phyloP scores from a whole-genome alignment of 202 grass and related monocot genomes.

The Saccharum hybrid region DNA sequence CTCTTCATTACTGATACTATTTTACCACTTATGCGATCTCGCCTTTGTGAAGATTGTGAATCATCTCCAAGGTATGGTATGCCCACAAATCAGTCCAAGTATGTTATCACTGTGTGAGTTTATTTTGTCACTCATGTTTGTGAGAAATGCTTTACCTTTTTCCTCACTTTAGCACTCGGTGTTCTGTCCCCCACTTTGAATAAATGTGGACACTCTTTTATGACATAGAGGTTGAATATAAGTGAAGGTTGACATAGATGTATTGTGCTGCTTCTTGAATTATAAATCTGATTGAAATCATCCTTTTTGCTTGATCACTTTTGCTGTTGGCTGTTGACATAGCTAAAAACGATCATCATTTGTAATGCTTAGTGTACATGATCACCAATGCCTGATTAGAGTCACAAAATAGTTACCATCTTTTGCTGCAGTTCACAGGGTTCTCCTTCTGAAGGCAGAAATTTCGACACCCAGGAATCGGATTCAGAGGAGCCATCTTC shows the following conservation, averaged over 20 bases:
- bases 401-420: slow-evolving; percentile 25
- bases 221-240: too few relatives aligned
- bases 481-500: slow-evolving; percentile 92
- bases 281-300: slow-evolving; percentile 6
- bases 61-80: slow-evolving; percentile 77
- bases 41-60: slow-evolving; percentile 73
- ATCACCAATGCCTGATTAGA: slow-evolving; percentile 2
- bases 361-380: slow-evolving; percentile 22
- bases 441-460: slow-evolving; percentile 70
- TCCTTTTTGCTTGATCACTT: slow-evolving; percentile 15
- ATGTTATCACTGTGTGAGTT: neutral
- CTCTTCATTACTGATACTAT: slow-evolving; percentile 62
- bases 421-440: slow-evolving; percentile 58
- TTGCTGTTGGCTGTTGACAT: slow-evolving; percentile 10
- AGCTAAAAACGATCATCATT: neutral
- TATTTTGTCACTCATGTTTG: slow-evolving; percentile 20
- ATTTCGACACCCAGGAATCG: slow-evolving; percentile 58
- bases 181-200: neutral
- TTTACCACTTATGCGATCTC: slow-evolving; percentile 76
- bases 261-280: slow-evolving; percentile 11
- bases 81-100: slow-evolving; percentile 16
- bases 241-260: neutral
- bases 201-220: too few relatives aligned
- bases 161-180: slow-evolving; percentile 4
- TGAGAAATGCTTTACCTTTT: slow-evolving; percentile 22